Evolutionary conservation across 1,139 yeast species (phyloP).

Genomic region (Taphrina wiesneri): DNA sequence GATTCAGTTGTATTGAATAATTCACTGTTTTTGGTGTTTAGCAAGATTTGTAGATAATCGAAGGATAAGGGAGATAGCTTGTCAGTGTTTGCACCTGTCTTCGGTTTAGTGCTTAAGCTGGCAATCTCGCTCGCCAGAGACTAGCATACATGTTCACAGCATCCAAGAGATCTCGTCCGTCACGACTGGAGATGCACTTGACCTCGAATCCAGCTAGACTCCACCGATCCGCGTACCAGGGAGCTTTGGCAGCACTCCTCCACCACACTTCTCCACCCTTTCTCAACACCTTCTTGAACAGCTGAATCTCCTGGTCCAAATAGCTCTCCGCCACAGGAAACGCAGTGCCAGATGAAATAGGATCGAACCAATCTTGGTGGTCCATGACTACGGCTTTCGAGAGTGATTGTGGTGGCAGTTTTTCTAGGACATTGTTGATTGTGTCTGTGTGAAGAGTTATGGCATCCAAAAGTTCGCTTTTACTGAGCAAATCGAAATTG

Average conservation of each 20-base stretch:
- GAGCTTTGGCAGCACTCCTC: slow-evolving; percentile 69
- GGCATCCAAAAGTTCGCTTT: slow-evolving; percentile 54
- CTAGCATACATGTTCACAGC: slow-evolving; percentile 86
- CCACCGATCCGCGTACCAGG: slow-evolving; percentile 75
- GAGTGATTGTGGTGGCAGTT: slow-evolving; percentile 62
- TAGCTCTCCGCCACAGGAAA: slow-evolving; percentile 58
- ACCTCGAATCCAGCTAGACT: slow-evolving; percentile 65
- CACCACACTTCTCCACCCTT: slow-evolving; percentile 73
- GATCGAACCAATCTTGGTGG: slow-evolving; percentile 81
- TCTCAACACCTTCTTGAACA: slow-evolving; percentile 62
- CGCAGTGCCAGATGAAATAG: background rate
- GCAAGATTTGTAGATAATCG: background rate
- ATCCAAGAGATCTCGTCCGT: slow-evolving; percentile 47
- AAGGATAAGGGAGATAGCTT: background rate
- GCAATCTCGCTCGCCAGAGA: slow-evolving; percentile 59
- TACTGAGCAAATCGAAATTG: slow-evolving; percentile 51
- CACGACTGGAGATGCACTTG: slow-evolving; percentile 50
- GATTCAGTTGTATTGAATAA: background rate
- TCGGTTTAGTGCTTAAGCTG: background rate
- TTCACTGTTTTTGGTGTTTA: background rate
- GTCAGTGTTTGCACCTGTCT: background rate
- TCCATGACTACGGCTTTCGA: slow-evolving; percentile 84
- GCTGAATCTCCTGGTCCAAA: slow-evolving; percentile 49
- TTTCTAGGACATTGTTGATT: slow-evolving; percentile 69
- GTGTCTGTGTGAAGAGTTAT: slow-evolving; percentile 79